phyloP scores from a whole-genome alignment of 306 rosid species.

The Prosopis cineraria region DNA sequence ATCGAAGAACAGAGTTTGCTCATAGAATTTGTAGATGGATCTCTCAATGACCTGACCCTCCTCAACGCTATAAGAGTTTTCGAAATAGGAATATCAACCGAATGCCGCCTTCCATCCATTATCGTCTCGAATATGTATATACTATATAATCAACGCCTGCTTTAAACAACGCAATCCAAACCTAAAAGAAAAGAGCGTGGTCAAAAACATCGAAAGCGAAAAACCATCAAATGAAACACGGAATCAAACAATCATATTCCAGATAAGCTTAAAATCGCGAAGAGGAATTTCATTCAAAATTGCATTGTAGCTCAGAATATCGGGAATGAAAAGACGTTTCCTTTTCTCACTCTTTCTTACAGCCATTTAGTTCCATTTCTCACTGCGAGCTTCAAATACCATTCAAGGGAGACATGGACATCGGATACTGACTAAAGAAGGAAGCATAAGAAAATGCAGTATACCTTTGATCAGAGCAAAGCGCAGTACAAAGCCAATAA shows the following conservation, averaged over 20 bases:
- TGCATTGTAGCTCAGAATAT: not conserved
- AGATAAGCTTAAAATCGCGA: constrained; percentile 18
- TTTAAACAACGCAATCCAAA: constrained; percentile 13
- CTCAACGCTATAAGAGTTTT: constrained; percentile 73
- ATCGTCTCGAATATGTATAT: constrained; percentile 21
- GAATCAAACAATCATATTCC: constrained; percentile 15
- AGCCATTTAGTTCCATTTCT: constrained; percentile 2
- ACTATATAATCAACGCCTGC: constrained; percentile 6
- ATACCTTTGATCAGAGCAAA: constrained; percentile 26
- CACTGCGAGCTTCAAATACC: not conserved
- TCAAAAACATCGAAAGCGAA: constrained; percentile 4
- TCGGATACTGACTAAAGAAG: constrained; percentile 17
- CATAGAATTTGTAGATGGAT: constrained; percentile 78
- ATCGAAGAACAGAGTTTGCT: constrained; percentile 56
- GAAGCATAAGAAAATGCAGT: constrained; percentile 34
- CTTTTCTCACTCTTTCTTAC: not conserved
- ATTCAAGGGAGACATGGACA: constrained; percentile 13
- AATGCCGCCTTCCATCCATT: constrained; percentile 85
- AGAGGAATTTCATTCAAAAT: not conserved
- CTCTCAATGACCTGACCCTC: constrained; percentile 90
- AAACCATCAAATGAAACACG: not conserved
- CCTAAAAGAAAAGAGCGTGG: constrained; percentile 31
- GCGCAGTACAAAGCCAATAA: not conserved
- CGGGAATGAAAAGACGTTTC: not conserved
- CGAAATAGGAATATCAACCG: constrained; percentile 84